These are phyloP conservation scores for Botrytis tulipae DNA, from an alignment of 2,329 filamentous ascomycete species.

Conservation along the genomic window DNA sequence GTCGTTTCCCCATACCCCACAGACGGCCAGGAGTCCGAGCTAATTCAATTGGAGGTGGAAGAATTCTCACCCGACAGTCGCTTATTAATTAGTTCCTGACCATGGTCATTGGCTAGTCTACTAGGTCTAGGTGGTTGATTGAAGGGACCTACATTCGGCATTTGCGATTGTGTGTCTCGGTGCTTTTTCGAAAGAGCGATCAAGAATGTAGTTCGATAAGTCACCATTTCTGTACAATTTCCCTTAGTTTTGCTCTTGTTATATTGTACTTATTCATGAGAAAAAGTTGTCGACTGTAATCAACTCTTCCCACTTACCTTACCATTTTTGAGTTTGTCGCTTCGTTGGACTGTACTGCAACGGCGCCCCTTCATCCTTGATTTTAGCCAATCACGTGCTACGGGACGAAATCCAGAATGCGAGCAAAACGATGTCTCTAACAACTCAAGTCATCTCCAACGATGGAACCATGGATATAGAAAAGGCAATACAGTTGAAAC, in stretches of 20 bases:
- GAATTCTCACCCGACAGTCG: background rate
- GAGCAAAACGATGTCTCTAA: conserved; percentile 31
- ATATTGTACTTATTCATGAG: background rate
- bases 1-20: conserved; percentile 20
- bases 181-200: background rate
- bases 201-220: background rate
- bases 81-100: background rate
- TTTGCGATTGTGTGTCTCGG: background rate
- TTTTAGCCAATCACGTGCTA: conserved; percentile 14
- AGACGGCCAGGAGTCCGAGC: background rate
- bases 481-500: conserved; percentile 28
- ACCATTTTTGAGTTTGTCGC: background rate
- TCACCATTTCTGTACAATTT: background rate
- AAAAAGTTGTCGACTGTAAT: background rate
- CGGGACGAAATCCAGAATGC: background rate
- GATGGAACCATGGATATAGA: conserved; percentile 22
- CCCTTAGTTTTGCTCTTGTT: background rate
- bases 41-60: background rate
- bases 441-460: conserved; percentile 30
- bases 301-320: background rate
- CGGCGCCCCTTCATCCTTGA: conserved; percentile 2
- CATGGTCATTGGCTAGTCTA: background rate
- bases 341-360: background rate
- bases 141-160: background rate
- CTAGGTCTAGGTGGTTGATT: background rate